phyloP scores from a whole-genome alignment of 805 yeast species.

The Scheffersomyces ergatensis region DNA sequence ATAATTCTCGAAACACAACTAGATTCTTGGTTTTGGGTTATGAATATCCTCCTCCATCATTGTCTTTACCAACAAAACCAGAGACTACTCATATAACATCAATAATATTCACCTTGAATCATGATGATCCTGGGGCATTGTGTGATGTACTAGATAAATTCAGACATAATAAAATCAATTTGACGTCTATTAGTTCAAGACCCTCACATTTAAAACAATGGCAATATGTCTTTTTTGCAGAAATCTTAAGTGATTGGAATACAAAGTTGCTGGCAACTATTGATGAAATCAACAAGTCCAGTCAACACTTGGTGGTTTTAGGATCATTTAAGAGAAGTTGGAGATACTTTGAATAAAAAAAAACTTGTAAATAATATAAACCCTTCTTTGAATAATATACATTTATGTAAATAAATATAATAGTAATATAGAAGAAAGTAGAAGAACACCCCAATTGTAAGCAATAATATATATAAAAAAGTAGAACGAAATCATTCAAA shows the following conservation, averaged over 20 bases:
- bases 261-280: constrained; percentile 33
- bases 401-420: constrained; percentile 1
- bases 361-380: too few species aligned
- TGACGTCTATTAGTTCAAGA: constrained; percentile 73
- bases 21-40: constrained; percentile 70
- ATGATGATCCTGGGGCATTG: constrained; percentile 71
- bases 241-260: constrained; percentile 48
- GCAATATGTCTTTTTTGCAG: constrained; percentile 83
- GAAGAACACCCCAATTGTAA: constrained; percentile 1
- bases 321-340: constrained; percentile 55
- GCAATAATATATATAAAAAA: background rate
- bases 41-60: constrained; percentile 8
- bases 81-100: constrained; percentile 40
- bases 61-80: background rate
- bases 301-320: constrained; percentile 53
- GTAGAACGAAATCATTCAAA: background rate
- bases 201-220: constrained; percentile 68
- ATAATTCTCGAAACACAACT: constrained; percentile 74
- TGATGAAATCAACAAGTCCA: constrained; percentile 38
- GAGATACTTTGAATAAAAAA: constrained; percentile 25
- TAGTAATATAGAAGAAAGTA: background rate
- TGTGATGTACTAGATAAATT: constrained; percentile 62
- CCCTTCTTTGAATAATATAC: constrained; percentile 4
- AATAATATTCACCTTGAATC: constrained; percentile 61
- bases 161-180: constrained; percentile 53